Percentiles rank a stretch among this genome's conserved stretches.
phyloP scores from a whole-genome alignment of 2,329 filamentous ascomycete genomes.

The Colletotrichum zoysiae region DNA sequence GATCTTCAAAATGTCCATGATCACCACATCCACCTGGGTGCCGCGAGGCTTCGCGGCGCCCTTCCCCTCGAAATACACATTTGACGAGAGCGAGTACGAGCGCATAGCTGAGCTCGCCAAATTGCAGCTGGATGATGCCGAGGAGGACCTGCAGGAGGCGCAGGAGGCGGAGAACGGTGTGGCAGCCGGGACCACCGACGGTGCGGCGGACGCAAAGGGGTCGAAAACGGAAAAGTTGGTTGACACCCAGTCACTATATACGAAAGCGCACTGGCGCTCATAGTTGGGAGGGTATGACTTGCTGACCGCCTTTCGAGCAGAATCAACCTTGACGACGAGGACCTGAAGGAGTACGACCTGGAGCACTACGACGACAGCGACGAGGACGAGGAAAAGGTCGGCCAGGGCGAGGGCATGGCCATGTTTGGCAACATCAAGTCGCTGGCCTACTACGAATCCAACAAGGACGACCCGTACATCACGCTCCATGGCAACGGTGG shows the following conservation, averaged over 20 bases:
- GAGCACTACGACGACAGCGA: constrained; percentile 94
- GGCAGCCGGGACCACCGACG: constrained; percentile 39
- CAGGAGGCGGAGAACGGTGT: constrained; percentile 54
- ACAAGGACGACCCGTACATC: constrained; percentile 97
- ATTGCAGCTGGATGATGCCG: constrained; percentile 89
- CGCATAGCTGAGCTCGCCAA: constrained; percentile 81
- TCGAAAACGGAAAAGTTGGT: constrained; percentile 51
- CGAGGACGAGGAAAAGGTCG: constrained; percentile 56
- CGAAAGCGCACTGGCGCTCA: neutral
- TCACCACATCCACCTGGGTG: constrained; percentile 82
- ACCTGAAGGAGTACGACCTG: constrained; percentile 95
- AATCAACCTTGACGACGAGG: constrained; percentile 79
- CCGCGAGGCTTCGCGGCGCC: constrained; percentile 81
- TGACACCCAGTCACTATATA: neutral
- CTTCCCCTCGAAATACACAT: constrained; percentile 80
- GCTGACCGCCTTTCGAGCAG: constrained; percentile 50
- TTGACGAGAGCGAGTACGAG: constrained; percentile 81
- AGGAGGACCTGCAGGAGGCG: constrained; percentile 84
- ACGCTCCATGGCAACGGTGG: constrained; percentile 79
- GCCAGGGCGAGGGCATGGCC: constrained; percentile 77
- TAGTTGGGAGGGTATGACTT: constrained; percentile 10
- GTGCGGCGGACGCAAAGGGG: constrained; percentile 44
- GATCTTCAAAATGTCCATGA: constrained; percentile 73
- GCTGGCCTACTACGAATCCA: constrained; percentile 91
- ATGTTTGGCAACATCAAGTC: constrained; percentile 98